Base-by-base conservation (phyloP, 2,329 filamentous ascomycete species). In the Neophaeococcomyces mojaviensis region DNA sequence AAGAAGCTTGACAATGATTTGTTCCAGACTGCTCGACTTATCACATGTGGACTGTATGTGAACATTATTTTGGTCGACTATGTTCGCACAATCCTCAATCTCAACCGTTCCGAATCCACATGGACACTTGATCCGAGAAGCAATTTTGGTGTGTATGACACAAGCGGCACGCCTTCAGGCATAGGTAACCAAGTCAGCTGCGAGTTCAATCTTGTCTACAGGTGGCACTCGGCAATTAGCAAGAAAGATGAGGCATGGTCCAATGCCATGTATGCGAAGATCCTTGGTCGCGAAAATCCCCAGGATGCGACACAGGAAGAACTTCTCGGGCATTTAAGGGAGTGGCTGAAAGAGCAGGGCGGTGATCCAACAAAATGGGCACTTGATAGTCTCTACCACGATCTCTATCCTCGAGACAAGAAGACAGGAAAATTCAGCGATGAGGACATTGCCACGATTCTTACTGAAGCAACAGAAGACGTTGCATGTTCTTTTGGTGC, bases 161-260 rank as follows among this genome's bases (percentile, higher is more conserved):
- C 72, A 26, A 64, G 75, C 2, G 76, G 78, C 1, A 77, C 83
- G 0, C 79, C 85, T 36, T 74, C 80, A 19, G 88, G 86, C 34
- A 78, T 84, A 0, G 88, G 88, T 41, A 94, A 92, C 58, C 81
- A 84, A 53, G 86, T 90, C 4, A 90, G 86, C 0, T 86, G 84
- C 3, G 88, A 94, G 67, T 94, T 94, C 72, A 94, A 92, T 60
- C 73, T 94, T 8, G 84, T 85, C 55, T 94, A 94, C 63, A 76
- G 87, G 52, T 94, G 87, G 86, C 87, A 94, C 68, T 87, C 86
- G 2, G 81, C 83, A 55, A 85, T 92, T 55, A 77, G 75, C 31
- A 76, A 79, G 48, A 80, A 78, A 52, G 88, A 94, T 57, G 87
- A 92, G 59, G 73, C 81, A 54, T 94, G 87, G 86, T 84, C 87